Conservation (phyloP, 345 rosid genomes). For the Hypericum perforatum region DNA sequence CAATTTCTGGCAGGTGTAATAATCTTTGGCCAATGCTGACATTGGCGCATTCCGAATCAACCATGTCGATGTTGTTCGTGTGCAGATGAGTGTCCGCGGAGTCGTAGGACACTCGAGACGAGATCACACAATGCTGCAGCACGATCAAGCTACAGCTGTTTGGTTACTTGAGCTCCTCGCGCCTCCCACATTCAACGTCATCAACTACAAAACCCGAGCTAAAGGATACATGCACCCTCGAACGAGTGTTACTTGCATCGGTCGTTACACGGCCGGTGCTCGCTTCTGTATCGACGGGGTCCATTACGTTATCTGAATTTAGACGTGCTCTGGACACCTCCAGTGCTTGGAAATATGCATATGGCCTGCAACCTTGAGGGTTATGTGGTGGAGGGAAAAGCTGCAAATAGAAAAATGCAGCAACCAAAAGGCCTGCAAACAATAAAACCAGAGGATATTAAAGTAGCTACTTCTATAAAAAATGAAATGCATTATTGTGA, state of each 20-base stretch:
- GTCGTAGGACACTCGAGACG: too few species aligned
- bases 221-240: slow-evolving; percentile 33
- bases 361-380: slow-evolving; percentile 58
- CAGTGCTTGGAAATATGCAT: slow-evolving; percentile 51
- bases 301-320: slow-evolving; percentile 19
- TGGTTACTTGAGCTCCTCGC: background rate
- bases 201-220: slow-evolving; percentile 21
- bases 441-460: background rate
- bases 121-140: too few species aligned
- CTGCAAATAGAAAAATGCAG: slow-evolving; percentile 65
- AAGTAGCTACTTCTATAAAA: background rate
- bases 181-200: slow-evolving; percentile 35
- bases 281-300: slow-evolving; percentile 13
- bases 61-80: too few species aligned
- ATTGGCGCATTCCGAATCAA: too few species aligned
- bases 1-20: too few species aligned
- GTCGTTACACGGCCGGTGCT: slow-evolving; percentile 13
- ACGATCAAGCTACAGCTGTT: too few species aligned
- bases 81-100: too few species aligned
- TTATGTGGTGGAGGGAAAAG: slow-evolving; percentile 67
- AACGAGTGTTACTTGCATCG: slow-evolving; percentile 27
- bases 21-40: too few species aligned
- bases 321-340: slow-evolving; percentile 22
- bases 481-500: background rate
- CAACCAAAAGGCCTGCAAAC: slow-evolving; percentile 38